phyloP scores from a whole-genome alignment of 169 alveolate species.

The Eimeria maxima region DNA sequence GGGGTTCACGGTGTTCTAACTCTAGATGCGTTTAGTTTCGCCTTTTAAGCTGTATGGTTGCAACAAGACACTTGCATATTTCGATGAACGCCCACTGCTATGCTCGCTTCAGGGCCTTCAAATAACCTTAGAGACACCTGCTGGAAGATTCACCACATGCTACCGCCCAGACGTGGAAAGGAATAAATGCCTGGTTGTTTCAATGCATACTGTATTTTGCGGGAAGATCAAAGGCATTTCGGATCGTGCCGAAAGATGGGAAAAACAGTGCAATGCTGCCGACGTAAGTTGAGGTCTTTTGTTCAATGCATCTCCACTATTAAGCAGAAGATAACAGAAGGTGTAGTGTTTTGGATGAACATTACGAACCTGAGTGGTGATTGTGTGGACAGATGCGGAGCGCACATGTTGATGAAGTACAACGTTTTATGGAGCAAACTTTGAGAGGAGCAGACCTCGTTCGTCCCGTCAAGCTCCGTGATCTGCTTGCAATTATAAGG shows the following conservation, averaged over 20 bases:
- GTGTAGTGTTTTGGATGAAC: background rate
- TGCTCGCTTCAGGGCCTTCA: constrained; percentile 18
- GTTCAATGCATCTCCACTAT: background rate
- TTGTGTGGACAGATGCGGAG: constrained; percentile 59
- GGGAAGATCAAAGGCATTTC: constrained; percentile 71
- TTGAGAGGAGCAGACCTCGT: constrained; percentile 68
- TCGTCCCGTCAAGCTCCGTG: constrained; percentile 49
- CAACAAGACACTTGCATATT: background rate
- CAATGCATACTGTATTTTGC: constrained; percentile 73
- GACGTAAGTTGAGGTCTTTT: constrained; percentile 16
- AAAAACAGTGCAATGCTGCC: constrained; percentile 58
- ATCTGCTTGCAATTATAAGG: constrained; percentile 58
- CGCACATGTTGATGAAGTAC: constrained; percentile 29
- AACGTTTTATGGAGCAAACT: constrained; percentile 49
- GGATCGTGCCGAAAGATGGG: constrained; percentile 44
- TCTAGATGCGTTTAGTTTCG: background rate
- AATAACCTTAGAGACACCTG: constrained; percentile 60
- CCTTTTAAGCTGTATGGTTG: background rate
- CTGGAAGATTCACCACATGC: constrained; percentile 49
- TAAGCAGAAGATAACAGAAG: too few species aligned
- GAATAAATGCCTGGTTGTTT: constrained; percentile 50
- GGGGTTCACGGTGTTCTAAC: background rate
- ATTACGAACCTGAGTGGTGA: background rate
- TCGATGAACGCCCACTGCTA: background rate
- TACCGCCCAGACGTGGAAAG: constrained; percentile 66